These are phyloP conservation scores for Ceratopteris richardii DNA, from an alignment of 75 land plant genomes.

Conservation along the genomic window DNA sequence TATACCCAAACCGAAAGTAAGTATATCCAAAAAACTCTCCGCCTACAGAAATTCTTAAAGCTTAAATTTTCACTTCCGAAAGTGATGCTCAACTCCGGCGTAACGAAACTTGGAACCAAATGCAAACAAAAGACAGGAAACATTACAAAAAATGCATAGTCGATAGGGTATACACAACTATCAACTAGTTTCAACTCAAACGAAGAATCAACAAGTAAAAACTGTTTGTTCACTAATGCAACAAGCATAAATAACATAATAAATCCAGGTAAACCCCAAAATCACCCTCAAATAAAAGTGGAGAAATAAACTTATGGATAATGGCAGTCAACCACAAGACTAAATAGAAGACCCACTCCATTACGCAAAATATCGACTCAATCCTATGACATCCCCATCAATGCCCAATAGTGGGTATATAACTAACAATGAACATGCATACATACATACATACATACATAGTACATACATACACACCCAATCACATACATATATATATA, in stretches of 20 bases:
- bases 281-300: not conserved
- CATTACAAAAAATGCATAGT: too few species aligned
- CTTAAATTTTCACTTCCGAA: not conserved
- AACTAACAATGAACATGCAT: not conserved
- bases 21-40: not conserved
- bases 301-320: not conserved
- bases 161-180: too few species aligned
- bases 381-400: too few species aligned
- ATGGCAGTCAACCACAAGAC: not conserved
- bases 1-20: not conserved
- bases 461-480: too few species aligned
- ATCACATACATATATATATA: not conserved
- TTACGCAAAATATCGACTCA: not conserved
- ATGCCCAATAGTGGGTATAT: too few species aligned
- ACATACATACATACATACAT: not conserved
- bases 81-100: not conserved
- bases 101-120: not conserved
- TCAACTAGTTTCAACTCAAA: too few species aligned
- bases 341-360: not conserved
- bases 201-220: too few species aligned
- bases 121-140: too few species aligned
- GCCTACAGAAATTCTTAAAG: not conserved
- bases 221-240: not conserved
- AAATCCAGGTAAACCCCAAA: too few species aligned
- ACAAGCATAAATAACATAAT: not conserved